phyloP scores from a whole-genome alignment of 257 asterid species.

The Cynanchum wilfordii region DNA sequence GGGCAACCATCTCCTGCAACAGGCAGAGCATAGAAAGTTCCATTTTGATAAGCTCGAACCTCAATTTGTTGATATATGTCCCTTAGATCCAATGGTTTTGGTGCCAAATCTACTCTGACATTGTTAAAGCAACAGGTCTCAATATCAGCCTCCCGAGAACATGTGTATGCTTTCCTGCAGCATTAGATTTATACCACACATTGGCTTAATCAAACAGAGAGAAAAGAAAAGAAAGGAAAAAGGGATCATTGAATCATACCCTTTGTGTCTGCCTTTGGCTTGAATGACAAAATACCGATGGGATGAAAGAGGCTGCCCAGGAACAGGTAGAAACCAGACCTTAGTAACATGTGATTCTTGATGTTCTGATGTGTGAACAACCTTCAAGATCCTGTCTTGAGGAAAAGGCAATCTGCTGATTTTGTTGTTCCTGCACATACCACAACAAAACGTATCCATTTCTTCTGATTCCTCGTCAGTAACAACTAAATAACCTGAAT shows the following conservation, averaged over 20 bases:
- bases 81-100: slow-evolving; percentile 53
- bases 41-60: slow-evolving; percentile 40
- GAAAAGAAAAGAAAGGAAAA: background rate
- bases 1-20: slow-evolving; percentile 69
- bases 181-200: background rate
- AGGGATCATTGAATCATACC: slow-evolving; percentile 37
- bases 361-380: slow-evolving; percentile 52
- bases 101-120: slow-evolving; percentile 23
- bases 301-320: slow-evolving; percentile 58
- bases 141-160: slow-evolving; percentile 43
- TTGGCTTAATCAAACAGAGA: background rate
- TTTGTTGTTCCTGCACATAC: slow-evolving; percentile 40
- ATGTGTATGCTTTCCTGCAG: slow-evolving; percentile 57
- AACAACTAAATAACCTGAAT: slow-evolving; percentile 45
- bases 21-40: slow-evolving; percentile 65
- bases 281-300: slow-evolving; percentile 62
- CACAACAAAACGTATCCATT: slow-evolving; percentile 52
- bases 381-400: slow-evolving; percentile 66
- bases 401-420: slow-evolving; percentile 68
- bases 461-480: slow-evolving; percentile 60
- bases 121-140: slow-evolving; percentile 50
- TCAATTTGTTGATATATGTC: slow-evolving; percentile 72
- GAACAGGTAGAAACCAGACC: slow-evolving; percentile 81
- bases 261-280: slow-evolving; percentile 63
- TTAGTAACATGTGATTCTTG: slow-evolving; percentile 41